Evolutionary conservation across 345 rosid genomes (phyloP), one percentile per base, ranked within the genome.

Genomic region (Turnera subulata): DNA sequence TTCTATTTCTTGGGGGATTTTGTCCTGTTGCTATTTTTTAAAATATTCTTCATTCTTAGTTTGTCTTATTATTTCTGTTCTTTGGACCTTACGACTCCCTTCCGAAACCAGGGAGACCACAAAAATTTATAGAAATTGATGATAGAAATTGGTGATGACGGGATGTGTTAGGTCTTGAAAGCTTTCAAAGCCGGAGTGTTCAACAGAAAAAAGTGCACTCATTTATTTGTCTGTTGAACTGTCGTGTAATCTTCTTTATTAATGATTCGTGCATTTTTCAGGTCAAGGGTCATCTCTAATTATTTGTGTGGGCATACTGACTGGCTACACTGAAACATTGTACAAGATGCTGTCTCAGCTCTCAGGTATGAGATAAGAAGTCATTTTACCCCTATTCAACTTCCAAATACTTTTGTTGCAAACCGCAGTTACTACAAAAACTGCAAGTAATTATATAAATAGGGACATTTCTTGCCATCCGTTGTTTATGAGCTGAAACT

Each of bases 221-320:
- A 39, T 55, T 23, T 15, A 23, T 16, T 19, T 33, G 4, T 16
- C 50, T n/a, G 19, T 18, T 52, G 22, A 42, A 10, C n/a, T 52
- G 9, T 19, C 51, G 18, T 19, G 37, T 46, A 32, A 14, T 55
- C 16, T 39, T 50, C 50, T 55, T 24, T 54, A 15, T 65, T 46
- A 32, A 66, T 25, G 62, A 57, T 59, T 61, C 56, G 25, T 59
- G 64, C 60, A 53, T 76, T 42, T 70, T 70, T 64, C 82, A 92
- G 98, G 98, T 62, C 96, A 84, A 72, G 96, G 98, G 22, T 84
- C 98, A 20, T 84, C 96, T 56, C 83, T 92, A 26, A 83, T 92
- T 50, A 81, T 92, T 49, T 92, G 98, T 45, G 84, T 86, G 76
- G 98, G 98, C 62, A 89, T 92, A 76, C 69, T 92, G 77, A 89